Evolutionary conservation across 177 flowering plant species (phyloP).

Genomic region (Vitis hybrid): DNA sequence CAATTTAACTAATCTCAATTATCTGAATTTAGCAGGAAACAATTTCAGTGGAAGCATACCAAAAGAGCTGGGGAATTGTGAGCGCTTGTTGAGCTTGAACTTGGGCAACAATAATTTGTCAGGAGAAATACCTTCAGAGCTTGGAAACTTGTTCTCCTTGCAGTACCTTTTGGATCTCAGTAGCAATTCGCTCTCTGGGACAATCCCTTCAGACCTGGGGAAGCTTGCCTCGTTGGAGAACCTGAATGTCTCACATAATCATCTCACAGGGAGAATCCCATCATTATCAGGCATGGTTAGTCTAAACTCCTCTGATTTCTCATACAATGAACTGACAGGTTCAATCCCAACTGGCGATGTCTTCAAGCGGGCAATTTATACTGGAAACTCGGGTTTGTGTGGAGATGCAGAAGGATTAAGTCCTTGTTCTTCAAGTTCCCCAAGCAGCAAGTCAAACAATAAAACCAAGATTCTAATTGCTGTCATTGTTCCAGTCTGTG

Average conservation of each 20-base stretch:
- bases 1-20: too few species aligned
- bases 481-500: conserved; percentile 35
- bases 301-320: conserved; percentile 51
- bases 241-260: conserved; percentile 58
- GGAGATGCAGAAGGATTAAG: conserved; percentile 48
- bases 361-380: conserved; percentile 39
- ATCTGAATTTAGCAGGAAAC: too few species aligned
- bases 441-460: conserved; percentile 17
- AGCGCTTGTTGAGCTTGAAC: too few species aligned
- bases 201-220: background rate
- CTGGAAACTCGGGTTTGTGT: conserved; percentile 66
- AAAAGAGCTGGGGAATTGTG: too few species aligned
- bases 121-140: too few species aligned
- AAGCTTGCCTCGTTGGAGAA: conserved; percentile 17
- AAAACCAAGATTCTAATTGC: conserved; percentile 25
- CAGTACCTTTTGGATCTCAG: too few species aligned
- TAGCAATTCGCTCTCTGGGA: too few species aligned
- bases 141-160: too few species aligned
- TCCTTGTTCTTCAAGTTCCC: conserved; percentile 25
- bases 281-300: conserved; percentile 41
- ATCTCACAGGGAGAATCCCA: conserved; percentile 63
- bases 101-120: too few species aligned
- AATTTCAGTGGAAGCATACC: too few species aligned
- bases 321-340: conserved; percentile 63
- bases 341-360: conserved; percentile 35